A percentile compares a stretch with the other conserved stretches of the same genome.
Conservation (phyloP, 257 asterid genomes). For the Solanum habrochaites region DNA sequence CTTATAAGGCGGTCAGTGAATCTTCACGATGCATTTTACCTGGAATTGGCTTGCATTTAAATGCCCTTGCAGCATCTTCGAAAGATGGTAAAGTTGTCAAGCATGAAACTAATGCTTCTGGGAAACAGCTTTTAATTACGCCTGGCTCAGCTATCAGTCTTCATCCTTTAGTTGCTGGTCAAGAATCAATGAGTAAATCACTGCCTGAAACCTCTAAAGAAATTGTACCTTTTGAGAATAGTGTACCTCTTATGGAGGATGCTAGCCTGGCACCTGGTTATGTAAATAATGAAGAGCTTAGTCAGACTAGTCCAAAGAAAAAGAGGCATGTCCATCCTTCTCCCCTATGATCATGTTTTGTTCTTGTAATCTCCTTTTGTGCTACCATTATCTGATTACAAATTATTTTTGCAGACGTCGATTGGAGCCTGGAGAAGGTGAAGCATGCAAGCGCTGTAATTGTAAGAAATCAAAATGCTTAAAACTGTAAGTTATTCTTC, state of each 20-base stretch:
- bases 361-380: background rate
- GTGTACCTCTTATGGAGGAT: constrained; percentile 31
- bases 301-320: constrained; percentile 77
- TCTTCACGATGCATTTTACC: constrained; percentile 48
- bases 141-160: constrained; percentile 41
- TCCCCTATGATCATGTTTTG: background rate
- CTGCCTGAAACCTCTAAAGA: constrained; percentile 22
- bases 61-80: constrained; percentile 70
- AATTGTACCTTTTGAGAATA: constrained; percentile 23
- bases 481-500: constrained; percentile 60
- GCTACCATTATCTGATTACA: constrained; percentile 1
- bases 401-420: constrained; percentile 39
- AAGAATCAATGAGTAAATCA: constrained; percentile 23
- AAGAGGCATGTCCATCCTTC: constrained; percentile 41
- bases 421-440: constrained; percentile 55
- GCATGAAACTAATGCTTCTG: constrained; percentile 39
- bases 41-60: constrained; percentile 88
- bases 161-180: constrained; percentile 19
- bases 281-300: constrained; percentile 41
- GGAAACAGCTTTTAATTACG: constrained; percentile 42
- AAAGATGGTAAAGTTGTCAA: constrained; percentile 40
- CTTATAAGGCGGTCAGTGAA: constrained; percentile 18
- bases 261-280: constrained; percentile 24
- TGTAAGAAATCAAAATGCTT: constrained; percentile 97
- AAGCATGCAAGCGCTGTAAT: constrained; percentile 80